A percentile compares a stretch with the other conserved stretches of the same genome.
phyloP scores from a whole-genome alignment of 2,329 filamentous ascomycete genomes.

The Trichoderma aggressivum region DNA sequence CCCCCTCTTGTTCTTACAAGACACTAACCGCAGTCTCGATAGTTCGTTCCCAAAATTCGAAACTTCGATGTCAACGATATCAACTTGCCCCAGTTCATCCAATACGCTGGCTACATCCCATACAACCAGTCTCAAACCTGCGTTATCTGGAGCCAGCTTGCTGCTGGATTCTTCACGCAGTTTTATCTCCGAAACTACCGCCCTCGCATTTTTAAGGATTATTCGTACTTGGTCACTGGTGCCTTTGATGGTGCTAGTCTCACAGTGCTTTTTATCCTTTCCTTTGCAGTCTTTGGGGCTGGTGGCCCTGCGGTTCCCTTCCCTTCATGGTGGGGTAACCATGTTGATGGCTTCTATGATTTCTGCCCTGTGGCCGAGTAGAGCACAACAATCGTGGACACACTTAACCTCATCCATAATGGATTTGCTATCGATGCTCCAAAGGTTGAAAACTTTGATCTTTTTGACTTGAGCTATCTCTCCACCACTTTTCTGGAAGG shows the following conservation, averaged over 20 bases:
- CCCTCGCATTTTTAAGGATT: slow-evolving; percentile 51
- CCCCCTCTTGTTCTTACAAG: background rate
- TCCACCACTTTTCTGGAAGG: background rate
- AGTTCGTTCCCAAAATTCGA: slow-evolving; percentile 48
- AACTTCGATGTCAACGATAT: slow-evolving; percentile 41
- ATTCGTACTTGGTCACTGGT: slow-evolving; percentile 51
- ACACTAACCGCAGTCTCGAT: background rate
- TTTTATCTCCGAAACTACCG: slow-evolving; percentile 51
- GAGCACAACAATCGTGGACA: background rate
- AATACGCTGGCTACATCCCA: slow-evolving; percentile 52
- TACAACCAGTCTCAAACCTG: slow-evolving; percentile 56
- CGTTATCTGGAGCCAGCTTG: slow-evolving; percentile 46
- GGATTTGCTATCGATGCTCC: background rate
- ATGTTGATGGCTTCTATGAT: slow-evolving; percentile 46
- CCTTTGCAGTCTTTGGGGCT: slow-evolving; percentile 54
- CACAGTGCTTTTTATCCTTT: slow-evolving; percentile 49
- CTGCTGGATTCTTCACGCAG: slow-evolving; percentile 47
- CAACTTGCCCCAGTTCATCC: slow-evolving; percentile 53
- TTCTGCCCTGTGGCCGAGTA: slow-evolving; percentile 41
- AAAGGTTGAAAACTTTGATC: background rate
- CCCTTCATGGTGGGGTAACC: slow-evolving; percentile 55
- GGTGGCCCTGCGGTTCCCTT: slow-evolving; percentile 44
- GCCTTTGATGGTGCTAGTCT: slow-evolving; percentile 52
- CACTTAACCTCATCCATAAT: background rate
- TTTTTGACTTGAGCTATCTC: background rate